Base-by-base conservation (phyloP, 1,284 basidiomycete genomes). In the Leccinum angustisporum region DNA sequence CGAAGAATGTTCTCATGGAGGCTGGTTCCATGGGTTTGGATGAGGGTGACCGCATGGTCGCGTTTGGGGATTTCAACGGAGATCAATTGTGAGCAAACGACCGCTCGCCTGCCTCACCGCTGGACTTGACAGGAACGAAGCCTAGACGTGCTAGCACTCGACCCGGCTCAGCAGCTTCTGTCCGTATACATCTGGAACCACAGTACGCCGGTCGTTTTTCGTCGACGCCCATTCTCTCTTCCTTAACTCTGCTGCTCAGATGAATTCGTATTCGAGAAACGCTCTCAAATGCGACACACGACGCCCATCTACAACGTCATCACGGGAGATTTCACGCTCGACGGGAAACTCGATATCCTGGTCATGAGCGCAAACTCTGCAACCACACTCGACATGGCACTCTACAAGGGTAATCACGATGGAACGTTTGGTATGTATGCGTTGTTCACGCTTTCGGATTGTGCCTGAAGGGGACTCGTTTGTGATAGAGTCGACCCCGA, bases 21-120 rank as follows among this genome's bases (percentile, higher is more conserved):
- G 90, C 94, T 1, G 96, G 95, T 2, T 77, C 86, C 0, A 81
- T 97, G 68, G 96, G 95, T 1, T 78, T 99, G 18, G 82, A 83
- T 43, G 79, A 80, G n/a, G 82, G 86, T 46, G 86, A 85, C 25
- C 84, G 91, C 60, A 83, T 97, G 31, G 83, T 93, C 55, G 96
- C 95, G 2, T 91, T 95, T 70, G 97, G 94, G 33, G 97, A 99
- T 78, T 96, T 94, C 75, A 89, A 98, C 73, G 95, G 92, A 5
- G 95, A 98, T 75, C 95, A 97, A 73, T 92, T 92, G 94, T 97
- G 73, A 75, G 91, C 13, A 30, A 27, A 25, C 30, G 53, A 13
- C 21, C n/a, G 4, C 46, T 59, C 48, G 36, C 51, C 36, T 31
- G 50, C 51, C 30, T 34, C 57, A 18, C 54, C 60, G 36, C 25